phyloP scores from a whole-genome alignment of 2,329 filamentous ascomycete species.

The Aureobasidium lini region DNA sequence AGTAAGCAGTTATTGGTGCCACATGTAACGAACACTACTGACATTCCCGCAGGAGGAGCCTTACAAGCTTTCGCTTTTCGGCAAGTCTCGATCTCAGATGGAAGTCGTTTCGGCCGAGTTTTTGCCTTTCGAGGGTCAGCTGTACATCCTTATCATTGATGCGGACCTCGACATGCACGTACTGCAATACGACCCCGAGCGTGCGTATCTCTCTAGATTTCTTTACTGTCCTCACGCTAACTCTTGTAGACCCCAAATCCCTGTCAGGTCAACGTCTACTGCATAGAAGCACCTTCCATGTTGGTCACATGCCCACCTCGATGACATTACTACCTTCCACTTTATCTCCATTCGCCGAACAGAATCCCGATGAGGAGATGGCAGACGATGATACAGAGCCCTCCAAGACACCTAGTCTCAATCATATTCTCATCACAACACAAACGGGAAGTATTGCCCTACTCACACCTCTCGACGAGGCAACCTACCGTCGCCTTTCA shows the following conservation, averaged over 20 bases:
- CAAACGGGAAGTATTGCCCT: slow-evolving; percentile 69
- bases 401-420: slow-evolving; percentile 24
- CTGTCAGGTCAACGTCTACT: slow-evolving; percentile 82
- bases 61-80: slow-evolving; percentile 88
- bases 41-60: slow-evolving; percentile 63
- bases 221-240: background rate
- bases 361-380: slow-evolving; percentile 19
- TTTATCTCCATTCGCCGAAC: slow-evolving; percentile 37
- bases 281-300: slow-evolving; percentile 79
- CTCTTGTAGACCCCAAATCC: slow-evolving; percentile 73
- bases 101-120: slow-evolving; percentile 81
- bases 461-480: slow-evolving; percentile 69
- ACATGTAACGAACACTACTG: background rate
- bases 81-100: slow-evolving; percentile 72
- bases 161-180: slow-evolving; percentile 80
- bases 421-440: slow-evolving; percentile 62
- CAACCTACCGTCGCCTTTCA: slow-evolving; percentile 73
- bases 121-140: slow-evolving; percentile 72
- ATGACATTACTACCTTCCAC: slow-evolving; percentile 70
- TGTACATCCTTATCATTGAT: slow-evolving; percentile 78
- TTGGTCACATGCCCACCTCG: slow-evolving; percentile 68
- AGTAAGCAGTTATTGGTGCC: slow-evolving; percentile 31
- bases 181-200: slow-evolving; percentile 89
- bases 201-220: slow-evolving; percentile 44
- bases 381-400: slow-evolving; percentile 19